These are phyloP conservation scores for Cytospora piceicola DNA, from an alignment of 2,329 filamentous ascomycete species.

Conservation along the genomic window DNA sequence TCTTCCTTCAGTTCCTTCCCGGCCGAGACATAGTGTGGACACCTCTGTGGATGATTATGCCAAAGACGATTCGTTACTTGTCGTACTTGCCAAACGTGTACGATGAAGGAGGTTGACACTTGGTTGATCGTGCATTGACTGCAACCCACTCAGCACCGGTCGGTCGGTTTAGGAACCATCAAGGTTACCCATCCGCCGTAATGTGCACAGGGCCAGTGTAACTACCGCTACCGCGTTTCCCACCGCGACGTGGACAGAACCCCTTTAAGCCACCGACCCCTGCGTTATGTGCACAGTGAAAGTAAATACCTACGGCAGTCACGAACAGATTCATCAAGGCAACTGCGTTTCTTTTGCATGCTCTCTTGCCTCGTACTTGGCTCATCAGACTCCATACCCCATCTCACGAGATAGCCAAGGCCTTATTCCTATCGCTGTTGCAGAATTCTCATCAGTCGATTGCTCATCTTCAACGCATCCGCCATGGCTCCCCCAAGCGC, in stretches of 20 bases:
- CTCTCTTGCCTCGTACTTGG: neutral
- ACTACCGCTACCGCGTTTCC: constrained; percentile 11
- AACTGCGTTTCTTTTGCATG: neutral
- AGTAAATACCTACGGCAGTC: neutral
- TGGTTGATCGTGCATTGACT: neutral
- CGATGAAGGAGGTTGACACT: neutral
- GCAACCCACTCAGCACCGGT: neutral
- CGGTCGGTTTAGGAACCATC: no score
- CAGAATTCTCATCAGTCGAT: neutral
- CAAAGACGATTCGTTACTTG: no score
- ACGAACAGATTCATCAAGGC: neutral
- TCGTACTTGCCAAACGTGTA: neutral
- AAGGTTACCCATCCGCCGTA: neutral
- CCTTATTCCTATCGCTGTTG: neutral
- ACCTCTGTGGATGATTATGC: no score
- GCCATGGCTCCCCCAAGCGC: constrained; percentile 77
- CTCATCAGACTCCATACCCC: neutral
- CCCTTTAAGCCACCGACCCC: neutral
- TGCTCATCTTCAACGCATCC: constrained; percentile 2
- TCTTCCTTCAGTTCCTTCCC: neutral
- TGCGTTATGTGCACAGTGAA: neutral
- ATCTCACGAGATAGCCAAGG: neutral
- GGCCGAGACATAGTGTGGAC: no score
- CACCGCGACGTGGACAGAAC: neutral
- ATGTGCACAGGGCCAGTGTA: constrained; percentile 16